Evolutionary conservation across 1,284 basidiomycete genomes (phyloP).

Genomic region (Fomitopsis betulina): DNA sequence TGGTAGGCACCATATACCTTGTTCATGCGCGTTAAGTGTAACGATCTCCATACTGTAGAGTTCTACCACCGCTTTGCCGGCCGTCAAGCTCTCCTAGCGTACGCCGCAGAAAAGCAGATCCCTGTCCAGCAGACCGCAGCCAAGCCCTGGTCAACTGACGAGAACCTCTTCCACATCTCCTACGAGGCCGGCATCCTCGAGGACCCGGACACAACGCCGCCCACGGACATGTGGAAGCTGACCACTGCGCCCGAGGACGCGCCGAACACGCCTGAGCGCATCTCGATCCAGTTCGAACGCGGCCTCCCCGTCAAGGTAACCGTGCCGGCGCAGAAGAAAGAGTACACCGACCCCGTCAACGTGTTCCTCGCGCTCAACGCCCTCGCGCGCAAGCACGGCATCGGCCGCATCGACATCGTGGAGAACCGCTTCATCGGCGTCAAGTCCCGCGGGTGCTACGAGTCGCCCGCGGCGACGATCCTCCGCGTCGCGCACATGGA

Average conservation of each 20-base stretch:
- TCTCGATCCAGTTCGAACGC: constrained; percentile 81
- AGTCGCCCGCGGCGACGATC: constrained; percentile 95
- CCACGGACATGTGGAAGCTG: constrained; percentile 99
- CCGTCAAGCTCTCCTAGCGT: constrained; percentile 88
- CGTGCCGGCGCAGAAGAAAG: constrained; percentile 45
- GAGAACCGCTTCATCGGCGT: constrained; percentile 99
- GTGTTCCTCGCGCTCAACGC: constrained; percentile 93
- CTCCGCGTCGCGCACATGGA: constrained; percentile 95
- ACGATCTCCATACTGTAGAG: constrained; percentile 40
- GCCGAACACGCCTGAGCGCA: constrained; percentile 75
- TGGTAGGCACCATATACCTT: constrained; percentile 40
- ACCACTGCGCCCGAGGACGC: constrained; percentile 84
- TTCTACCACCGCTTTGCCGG: constrained; percentile 99
- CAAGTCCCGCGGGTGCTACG: constrained; percentile 98
- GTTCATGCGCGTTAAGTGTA: not conserved
- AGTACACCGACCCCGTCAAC: constrained; percentile 89
- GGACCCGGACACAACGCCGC: constrained; percentile 93
- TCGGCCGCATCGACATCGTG: constrained; percentile 97
- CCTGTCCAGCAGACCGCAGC: constrained; percentile 94
- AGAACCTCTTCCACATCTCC: constrained; percentile 99
- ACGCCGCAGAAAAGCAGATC: constrained; percentile 86
- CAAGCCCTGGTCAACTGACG: constrained; percentile 99
- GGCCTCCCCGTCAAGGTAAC: constrained; percentile 86
- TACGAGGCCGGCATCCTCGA: constrained; percentile 99
- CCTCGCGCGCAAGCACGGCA: constrained; percentile 91